Conservation (phyloP, 208 protist genomes). For the Jaenimonas drosophilae region DNA sequence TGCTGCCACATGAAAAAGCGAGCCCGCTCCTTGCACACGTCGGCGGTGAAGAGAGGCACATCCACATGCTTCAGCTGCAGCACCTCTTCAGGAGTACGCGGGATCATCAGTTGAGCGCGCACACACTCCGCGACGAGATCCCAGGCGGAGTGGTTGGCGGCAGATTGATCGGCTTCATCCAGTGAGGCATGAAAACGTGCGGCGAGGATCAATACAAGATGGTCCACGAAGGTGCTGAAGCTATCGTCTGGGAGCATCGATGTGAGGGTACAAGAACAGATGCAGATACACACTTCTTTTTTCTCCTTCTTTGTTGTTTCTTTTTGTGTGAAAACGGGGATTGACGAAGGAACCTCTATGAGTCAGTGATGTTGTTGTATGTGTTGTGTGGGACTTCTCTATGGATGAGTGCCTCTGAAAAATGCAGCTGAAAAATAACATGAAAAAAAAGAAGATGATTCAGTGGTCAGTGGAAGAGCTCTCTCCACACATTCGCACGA, state of each 20-base stretch:
- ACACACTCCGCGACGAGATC: conserved; percentile 43
- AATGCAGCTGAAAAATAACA: no score
- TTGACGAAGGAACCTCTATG: no score
- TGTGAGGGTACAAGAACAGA: not conserved
- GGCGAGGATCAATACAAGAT: conserved; percentile 78
- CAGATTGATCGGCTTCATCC: conserved; percentile 3
- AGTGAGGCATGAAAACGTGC: conserved; percentile 60
- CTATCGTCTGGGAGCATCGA: conserved; percentile 7
- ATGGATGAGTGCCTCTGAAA: no score
- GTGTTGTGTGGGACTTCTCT: no score
- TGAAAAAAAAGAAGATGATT: no score
- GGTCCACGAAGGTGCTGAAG: conserved; percentile 70
- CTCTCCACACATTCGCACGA: no score
- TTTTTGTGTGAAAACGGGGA: no score
- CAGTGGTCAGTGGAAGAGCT: no score
- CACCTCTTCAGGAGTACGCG: conserved; percentile 43
- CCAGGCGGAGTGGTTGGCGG: conserved; percentile 15
- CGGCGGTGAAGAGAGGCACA: conserved; percentile 28
- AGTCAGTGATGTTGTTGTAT: no score
- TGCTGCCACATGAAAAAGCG: conserved; percentile 53
- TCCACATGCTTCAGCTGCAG: conserved; percentile 40
- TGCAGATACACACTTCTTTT: not conserved
- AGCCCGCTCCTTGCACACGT: conserved; percentile 50
- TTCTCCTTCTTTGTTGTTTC: no score
- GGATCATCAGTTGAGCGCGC: conserved; percentile 28